These are phyloP conservation scores for Podosphaera xanthii DNA, from an alignment of 2,329 filamentous ascomycete genomes.

Conservation along the genomic window DNA sequence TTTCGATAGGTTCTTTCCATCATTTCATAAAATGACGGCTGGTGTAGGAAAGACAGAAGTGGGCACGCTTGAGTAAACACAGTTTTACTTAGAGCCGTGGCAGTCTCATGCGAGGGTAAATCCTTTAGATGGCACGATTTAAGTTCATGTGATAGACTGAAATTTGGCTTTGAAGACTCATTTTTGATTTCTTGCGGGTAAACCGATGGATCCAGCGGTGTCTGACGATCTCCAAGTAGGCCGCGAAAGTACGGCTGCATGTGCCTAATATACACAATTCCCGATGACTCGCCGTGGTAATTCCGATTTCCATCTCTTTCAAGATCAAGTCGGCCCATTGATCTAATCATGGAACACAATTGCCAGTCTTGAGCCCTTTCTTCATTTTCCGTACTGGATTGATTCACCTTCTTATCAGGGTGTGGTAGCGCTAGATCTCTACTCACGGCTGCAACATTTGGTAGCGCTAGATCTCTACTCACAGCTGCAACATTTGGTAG, in stretches of 20 bases:
- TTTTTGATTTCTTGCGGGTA: too few relatives aligned
- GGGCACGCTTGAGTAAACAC: constrained; percentile 33
- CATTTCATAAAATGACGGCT: constrained; percentile 56
- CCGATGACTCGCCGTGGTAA: constrained; percentile 84
- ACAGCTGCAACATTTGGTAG: constrained; percentile 48
- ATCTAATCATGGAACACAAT: constrained; percentile 84
- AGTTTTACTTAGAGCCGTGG: constrained; percentile 29
- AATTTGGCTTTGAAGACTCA: too few relatives aligned
- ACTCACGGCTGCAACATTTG: neutral
- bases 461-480: constrained; percentile 30
- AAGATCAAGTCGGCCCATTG: constrained; percentile 72
- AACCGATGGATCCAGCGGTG: constrained; percentile 29
- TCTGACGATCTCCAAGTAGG: constrained; percentile 37
- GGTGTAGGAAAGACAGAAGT: constrained; percentile 49
- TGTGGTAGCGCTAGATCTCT: constrained; percentile 31
- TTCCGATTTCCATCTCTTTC: constrained; percentile 86
- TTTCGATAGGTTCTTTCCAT: constrained; percentile 59
- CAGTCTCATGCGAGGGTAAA: constrained; percentile 41
- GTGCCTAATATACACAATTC: constrained; percentile 64
- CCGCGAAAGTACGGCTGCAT: constrained; percentile 75
- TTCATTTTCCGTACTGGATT: constrained; percentile 12
- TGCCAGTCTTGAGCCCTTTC: constrained; percentile 34
- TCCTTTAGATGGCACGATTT: constrained; percentile 20
- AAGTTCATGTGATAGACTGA: too few relatives aligned
- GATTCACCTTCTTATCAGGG: neutral